Base-by-base conservation (phyloP, 1,284 basidiomycete genomes). In the Somion occarium region DNA sequence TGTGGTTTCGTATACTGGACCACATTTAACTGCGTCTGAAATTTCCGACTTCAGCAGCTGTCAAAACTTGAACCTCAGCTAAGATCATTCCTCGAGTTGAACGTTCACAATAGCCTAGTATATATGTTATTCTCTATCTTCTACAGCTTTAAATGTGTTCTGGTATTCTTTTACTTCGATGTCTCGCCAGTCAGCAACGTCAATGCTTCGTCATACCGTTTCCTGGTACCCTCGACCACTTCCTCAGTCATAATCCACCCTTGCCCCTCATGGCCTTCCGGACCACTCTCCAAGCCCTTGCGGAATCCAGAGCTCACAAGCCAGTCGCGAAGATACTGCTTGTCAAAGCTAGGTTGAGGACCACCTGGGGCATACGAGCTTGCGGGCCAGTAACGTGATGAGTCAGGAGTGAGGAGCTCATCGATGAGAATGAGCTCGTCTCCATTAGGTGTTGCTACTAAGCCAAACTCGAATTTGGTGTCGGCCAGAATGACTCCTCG, bases 321-420 rank as follows among this genome's bases (percentile, higher is more conserved):
- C 89, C 93, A 94, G 67, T 98, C 94, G 34, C 97, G 77, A 43
- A 99, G 73, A 64, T 90, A 98, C 71, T 99, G 96, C 74, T 99
- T 99, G 70, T 99, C 97, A 63, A 97, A 99, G 62, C 91, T 93
- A 19, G 85, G 80, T 70, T 98, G 96, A 0, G 84, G 72, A 24
- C 79, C 74, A 7, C 96, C 96, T 2, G 83, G 76, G 38, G 73
- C 69, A 71, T 97, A 99, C 2, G 73, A 79, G 12, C 74, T 76
- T 0, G 84, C 76, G 1, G 93, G 87, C 96, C 97, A 99, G 76
- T 98, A 99, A 38, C 96, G 82, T 18, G 94, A 98, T 20, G 93
- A 97, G 70, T 99, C 97, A 4, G 96, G 95, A 0, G 97, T 99
- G 48, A 99, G 82, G 15, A 93, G 84, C 66, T 99, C 96, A 68